These are phyloP conservation scores for Globisporangium rhizosaccharum DNA, from an alignment of 352 stramenopile genomes.

Conservation along the genomic window DNA sequence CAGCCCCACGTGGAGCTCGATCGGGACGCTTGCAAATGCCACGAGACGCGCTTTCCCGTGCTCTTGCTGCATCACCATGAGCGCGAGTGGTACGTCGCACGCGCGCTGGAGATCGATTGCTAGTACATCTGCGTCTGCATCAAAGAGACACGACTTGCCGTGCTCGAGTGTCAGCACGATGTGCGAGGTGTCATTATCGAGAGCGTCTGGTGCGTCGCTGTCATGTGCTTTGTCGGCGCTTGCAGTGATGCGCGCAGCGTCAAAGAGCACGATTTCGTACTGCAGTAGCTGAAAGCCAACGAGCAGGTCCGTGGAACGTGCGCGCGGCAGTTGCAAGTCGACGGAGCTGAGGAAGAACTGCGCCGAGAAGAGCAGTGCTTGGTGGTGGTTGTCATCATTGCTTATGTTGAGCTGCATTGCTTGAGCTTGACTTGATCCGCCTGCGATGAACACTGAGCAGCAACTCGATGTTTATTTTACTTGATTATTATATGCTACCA, in stretches of 20 bases:
- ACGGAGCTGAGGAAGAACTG: conserved; percentile 32
- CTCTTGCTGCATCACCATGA: conserved; percentile 32
- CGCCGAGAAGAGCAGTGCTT: conserved; percentile 34
- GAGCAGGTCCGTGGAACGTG: conserved; percentile 7
- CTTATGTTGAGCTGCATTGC: too few species aligned
- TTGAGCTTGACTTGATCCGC: too few species aligned
- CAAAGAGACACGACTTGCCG: conserved; percentile 51
- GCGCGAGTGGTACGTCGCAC: conserved; percentile 18
- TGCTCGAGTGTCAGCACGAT: conserved; percentile 17
- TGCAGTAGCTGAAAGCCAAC: conserved; percentile 45
- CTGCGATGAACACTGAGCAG: too few species aligned
- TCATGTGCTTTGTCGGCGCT: not conserved
- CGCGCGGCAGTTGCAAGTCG: not conserved
- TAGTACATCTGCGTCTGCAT: conserved; percentile 23
- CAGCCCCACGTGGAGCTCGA: conserved; percentile 26
- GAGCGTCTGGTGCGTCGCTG: not conserved
- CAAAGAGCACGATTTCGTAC: conserved; percentile 49
- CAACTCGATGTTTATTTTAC: too few species aligned
- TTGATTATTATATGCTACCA: too few species aligned
- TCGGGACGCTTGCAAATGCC: conserved; percentile 27
- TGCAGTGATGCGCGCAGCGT: conserved; percentile 6
- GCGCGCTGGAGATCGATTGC: conserved; percentile 22
- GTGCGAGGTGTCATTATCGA: not conserved
- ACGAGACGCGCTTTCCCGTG: conserved; percentile 26
- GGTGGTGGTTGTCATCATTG: not conserved